Evolutionary conservation across 306 rosid genomes (phyloP).

Genomic region (Spatholobus suberectus): DNA sequence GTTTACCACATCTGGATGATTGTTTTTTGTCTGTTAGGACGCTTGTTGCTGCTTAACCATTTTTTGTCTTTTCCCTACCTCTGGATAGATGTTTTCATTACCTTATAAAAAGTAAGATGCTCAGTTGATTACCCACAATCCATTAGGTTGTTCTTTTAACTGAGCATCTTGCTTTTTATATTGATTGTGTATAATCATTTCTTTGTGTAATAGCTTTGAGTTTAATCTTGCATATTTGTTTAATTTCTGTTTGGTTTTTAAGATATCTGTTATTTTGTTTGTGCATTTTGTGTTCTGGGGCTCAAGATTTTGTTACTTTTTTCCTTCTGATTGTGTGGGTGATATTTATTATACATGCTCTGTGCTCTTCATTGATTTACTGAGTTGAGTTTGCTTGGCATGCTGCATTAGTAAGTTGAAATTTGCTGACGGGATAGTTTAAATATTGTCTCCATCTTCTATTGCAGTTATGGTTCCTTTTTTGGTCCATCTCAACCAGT

Average conservation of each 20-base stretch:
- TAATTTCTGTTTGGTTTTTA: not conserved
- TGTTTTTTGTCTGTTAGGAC: not conserved
- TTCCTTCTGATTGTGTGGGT: not conserved
- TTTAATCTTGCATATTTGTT: conserved; percentile 15
- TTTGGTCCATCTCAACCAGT: conserved; percentile 88
- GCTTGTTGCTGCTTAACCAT: conserved; percentile 17
- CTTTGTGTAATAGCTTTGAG: not conserved
- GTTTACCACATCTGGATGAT: not conserved
- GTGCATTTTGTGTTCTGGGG: conserved; percentile 5
- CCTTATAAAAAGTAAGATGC: not conserved
- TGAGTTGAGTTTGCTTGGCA: not conserved
- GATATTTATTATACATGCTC: not conserved
- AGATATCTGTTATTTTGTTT: not conserved
- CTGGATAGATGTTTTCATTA: not conserved
- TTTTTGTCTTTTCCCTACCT: not conserved
- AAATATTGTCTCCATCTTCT: conserved; percentile 25
- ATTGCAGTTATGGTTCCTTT: conserved; percentile 85
- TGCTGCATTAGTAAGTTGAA: conserved; percentile 1
- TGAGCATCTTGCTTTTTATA: not conserved
- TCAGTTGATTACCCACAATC: not conserved
- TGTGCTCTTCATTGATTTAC: conserved; percentile 7
- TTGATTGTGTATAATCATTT: not conserved
- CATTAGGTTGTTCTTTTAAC: conserved; percentile 11
- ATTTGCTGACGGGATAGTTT: conserved; percentile 12
- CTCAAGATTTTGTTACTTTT: not conserved